Evolutionary conservation across 768 basidiomycete species (phyloP).

Genomic region (Cystobasidium tubakii): DNA sequence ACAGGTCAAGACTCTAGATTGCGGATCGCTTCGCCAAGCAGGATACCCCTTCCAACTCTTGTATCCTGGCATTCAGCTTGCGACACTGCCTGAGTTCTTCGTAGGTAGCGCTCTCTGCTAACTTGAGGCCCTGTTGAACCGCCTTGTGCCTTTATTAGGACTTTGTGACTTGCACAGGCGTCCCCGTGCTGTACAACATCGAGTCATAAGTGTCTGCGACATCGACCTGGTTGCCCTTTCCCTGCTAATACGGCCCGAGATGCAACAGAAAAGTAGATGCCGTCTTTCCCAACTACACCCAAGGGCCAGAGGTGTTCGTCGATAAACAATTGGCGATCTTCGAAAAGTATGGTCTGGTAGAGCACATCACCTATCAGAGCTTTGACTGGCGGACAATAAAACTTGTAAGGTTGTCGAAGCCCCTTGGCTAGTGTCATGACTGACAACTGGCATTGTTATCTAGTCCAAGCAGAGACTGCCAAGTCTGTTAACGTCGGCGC

Average conservation of each 20-base stretch:
- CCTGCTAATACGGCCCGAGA: too few relatives aligned
- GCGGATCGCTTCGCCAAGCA: conserved; percentile 15
- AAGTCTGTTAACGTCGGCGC: conserved; percentile 30
- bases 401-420: background rate
- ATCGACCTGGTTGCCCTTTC: too few relatives aligned
- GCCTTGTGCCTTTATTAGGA: background rate
- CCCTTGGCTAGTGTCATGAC: background rate
- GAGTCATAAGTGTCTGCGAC: conserved; percentile 17
- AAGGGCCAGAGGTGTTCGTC: conserved; percentile 37
- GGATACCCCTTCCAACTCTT: conserved; percentile 33
- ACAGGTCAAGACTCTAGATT: conserved; percentile 40
- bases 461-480: conserved; percentile 35
- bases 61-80: conserved; percentile 33
- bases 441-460: background rate
- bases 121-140: background rate
- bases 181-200: conserved; percentile 39
- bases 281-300: conserved; percentile 20
- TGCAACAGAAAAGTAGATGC: conserved; percentile 27
- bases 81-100: conserved; percentile 35
- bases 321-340: conserved; percentile 6
- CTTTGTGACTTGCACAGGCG: conserved; percentile 33
- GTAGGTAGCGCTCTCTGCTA: background rate
- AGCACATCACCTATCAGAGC: conserved; percentile 38
- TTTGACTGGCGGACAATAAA: conserved; percentile 38
- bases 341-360: conserved; percentile 4